Base-by-base conservation (phyloP, 2,329 filamentous ascomycete genomes). In the Allantophomopsis cytisporea region DNA sequence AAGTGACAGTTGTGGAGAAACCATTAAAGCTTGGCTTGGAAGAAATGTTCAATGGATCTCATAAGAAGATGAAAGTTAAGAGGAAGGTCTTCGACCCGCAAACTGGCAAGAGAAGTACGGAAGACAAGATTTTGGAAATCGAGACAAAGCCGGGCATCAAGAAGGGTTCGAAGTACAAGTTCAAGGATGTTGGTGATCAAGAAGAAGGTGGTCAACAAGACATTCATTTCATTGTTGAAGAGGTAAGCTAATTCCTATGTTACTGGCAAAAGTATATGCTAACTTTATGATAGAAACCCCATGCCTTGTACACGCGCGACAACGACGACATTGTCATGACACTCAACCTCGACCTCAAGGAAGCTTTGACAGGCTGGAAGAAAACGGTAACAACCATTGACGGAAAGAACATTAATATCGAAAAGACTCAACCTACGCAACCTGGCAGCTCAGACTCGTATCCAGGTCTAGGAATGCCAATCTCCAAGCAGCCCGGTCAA, bases 41-140 rank as follows among this genome's bases (percentile, higher is more conserved):
- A 60, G 91, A 98, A 54, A 63, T 96, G 45, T 96, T 76, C 65
- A 79, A 72, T 18, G 91, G 91, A 32, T 76, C 78, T 30, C 86
- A 82, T 37, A 98, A 98, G 74, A 95, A 94, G 71, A 86, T 98
- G 72, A 94, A 91, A 66, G 94, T 96, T 47, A 95, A 94, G 68
- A 76, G 89, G 54, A 96, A 96, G 75, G 87, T 82, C 14, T 96
- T 85, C 58, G 91, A 98, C 59, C 69, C 66, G 31, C 63, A 79
- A 15, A 79, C 71, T 1, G 86, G 86, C 42, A 94, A 94, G 66
- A 78, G 87, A 50, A 84, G 76, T 34, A 82, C 80, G 3, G 83
- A 88, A 44, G 91, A 98, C 52, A 83, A 88, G 54, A 85, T 95
- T 14, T 66, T 98, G 21, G 87, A 94, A 55, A 89, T 96, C 39